These are phyloP conservation scores for Myriosclerotinia scirpicola DNA, from an alignment of 2,329 filamentous ascomycete species.

Conservation along the genomic window DNA sequence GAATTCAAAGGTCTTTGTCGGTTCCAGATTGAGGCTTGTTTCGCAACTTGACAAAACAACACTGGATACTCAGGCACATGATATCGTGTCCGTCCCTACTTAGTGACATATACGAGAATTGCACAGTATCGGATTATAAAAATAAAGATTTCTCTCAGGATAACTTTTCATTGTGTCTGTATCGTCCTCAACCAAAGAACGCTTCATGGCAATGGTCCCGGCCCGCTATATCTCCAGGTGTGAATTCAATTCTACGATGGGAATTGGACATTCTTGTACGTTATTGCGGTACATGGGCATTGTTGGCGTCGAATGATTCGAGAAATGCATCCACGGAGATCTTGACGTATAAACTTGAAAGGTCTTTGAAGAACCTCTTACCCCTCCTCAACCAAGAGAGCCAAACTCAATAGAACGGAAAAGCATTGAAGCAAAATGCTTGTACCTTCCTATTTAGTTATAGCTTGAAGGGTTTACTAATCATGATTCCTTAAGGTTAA, in stretches of 20 bases:
- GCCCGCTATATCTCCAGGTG: background rate
- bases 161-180: background rate
- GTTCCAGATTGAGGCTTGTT: background rate
- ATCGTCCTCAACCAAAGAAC: background rate
- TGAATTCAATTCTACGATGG: background rate
- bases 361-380: background rate
- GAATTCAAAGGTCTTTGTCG: background rate
- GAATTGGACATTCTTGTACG: background rate
- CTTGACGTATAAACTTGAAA: background rate
- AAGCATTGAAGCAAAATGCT: background rate
- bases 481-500: background rate
- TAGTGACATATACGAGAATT: background rate
- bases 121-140: background rate
- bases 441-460: constrained; percentile 3
- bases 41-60: background rate
- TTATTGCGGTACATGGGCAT: background rate
- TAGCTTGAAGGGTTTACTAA: background rate
- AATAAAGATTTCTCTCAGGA: background rate
- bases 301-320: background rate
- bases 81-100: background rate
- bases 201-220: background rate
- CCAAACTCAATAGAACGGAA: background rate
- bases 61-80: background rate
- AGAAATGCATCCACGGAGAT: background rate
- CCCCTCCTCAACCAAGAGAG: background rate